Conservation (phyloP, 1,284 basidiomycete species). For the Cutaneotrichosporon cavernicola region DNA sequence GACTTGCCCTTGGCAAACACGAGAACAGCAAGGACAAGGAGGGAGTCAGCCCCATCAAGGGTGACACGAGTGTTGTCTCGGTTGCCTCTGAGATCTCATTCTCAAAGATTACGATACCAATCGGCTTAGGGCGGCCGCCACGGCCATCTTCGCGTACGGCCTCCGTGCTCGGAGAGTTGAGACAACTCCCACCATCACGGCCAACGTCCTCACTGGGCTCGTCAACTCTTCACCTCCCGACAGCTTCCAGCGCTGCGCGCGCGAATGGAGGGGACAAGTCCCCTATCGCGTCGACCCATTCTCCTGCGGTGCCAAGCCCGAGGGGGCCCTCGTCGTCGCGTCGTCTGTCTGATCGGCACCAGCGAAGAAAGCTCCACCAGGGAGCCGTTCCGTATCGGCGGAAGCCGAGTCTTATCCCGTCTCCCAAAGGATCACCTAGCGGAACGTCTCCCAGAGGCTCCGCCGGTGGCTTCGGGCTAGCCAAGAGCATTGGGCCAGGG, state of each 20-base stretch:
- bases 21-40: not conserved
- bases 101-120: constrained; percentile 10
- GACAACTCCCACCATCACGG: constrained; percentile 20
- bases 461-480: not conserved
- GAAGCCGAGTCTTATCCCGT: constrained; percentile 18
- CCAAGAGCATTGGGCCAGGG: constrained; percentile 6
- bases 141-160: constrained; percentile 6
- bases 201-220: constrained; percentile 4
- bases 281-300: not conserved
- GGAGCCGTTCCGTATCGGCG: constrained; percentile 19
- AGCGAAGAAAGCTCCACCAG: constrained; percentile 20
- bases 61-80: constrained; percentile 5
- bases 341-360: constrained; percentile 19
- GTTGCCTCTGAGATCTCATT: not conserved
- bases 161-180: constrained; percentile 16
- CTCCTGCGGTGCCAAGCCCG: constrained; percentile 5
- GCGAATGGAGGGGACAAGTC: constrained; percentile 14
- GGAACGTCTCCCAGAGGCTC: constrained; percentile 16
- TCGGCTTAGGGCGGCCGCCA: constrained; percentile 17
- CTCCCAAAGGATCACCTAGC: constrained; percentile 16
- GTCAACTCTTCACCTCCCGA: constrained; percentile 23
- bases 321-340: not conserved
- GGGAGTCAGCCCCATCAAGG: not conserved
- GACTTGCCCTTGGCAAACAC: constrained; percentile 28
- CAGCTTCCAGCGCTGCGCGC: constrained; percentile 22